Evolutionary conservation across 345 rosid genomes (phyloP), one percentile per base, ranked within the genome.

Genomic region (Citrus reticulata): DNA sequence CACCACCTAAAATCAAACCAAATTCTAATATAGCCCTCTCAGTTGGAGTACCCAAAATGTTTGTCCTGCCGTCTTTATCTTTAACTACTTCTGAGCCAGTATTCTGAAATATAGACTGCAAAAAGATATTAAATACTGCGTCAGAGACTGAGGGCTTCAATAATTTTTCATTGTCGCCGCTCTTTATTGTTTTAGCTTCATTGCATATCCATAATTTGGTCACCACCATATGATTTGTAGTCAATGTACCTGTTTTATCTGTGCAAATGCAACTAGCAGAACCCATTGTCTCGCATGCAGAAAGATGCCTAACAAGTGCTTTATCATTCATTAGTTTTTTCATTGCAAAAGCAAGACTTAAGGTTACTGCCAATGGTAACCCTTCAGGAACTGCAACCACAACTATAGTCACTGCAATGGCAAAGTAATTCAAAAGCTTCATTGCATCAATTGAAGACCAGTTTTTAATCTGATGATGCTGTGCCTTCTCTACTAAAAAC

Each of bases 371-470:
- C 84, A 91, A 61, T 10, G 97, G 97, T 37, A 93, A 74, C 29
- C 97, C 97, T 84, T 90, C 95, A 0, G 97, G 97, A 40, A 93
- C 92, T 5, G 93, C 97, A 66, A 92, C 98, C 8, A 92, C 97
- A 25, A 92, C 86, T 77, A 93, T 93, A 9, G 97, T 93, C 42
- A 92, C 93, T 51, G 97, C 90, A 77, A 89, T 86, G 1, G 95
- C 91, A 63, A 92, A 88, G 83, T 87, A 90, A 78, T 84, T 85
- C 37, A 93, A 87, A 4, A 93, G 87, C 2, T 74, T 78, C 82
- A 86, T 10, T 70, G 85, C 84, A 85, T 88, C 87, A 78, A 78
- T 74, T 40, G 84, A 62, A 51, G 78, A 77, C 91, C 92, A 80
- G 68, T 81, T 51, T 73, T 86, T 84, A 39, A 89, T 80, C 60